Evolutionary conservation across 2,329 filamentous ascomycete genomes (phyloP).

Genomic region (Eutypella sp.): DNA sequence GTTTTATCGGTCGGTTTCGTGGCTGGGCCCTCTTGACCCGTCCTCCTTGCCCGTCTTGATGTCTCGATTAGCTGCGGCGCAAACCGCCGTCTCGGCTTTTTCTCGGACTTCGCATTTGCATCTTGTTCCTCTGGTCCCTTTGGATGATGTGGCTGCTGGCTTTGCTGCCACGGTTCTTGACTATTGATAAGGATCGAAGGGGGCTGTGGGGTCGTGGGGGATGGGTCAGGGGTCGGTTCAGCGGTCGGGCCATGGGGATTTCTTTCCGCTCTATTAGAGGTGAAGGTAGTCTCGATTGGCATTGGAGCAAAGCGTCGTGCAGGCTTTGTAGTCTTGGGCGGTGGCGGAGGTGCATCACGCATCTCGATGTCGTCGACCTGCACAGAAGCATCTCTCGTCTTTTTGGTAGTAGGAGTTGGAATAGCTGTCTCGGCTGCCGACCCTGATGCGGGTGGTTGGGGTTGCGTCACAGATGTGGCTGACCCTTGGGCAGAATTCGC

Average conservation of each 20-base stretch:
- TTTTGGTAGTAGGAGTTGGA: constrained; percentile 12
- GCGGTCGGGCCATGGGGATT: constrained; percentile 47
- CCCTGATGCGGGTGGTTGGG: constrained; percentile 6
- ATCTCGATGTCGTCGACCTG: constrained; percentile 23
- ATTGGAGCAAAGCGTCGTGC: constrained; percentile 59
- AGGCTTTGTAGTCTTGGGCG: constrained; percentile 10
- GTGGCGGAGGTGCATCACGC: constrained; percentile 16
- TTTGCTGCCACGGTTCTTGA: constrained; percentile 15
- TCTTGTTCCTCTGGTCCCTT: constrained; percentile 17
- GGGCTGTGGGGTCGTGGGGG: constrained; percentile 45
- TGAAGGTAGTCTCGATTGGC: constrained; percentile 67
- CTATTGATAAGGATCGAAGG: constrained; percentile 12
- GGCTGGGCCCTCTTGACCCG: constrained; percentile 58
- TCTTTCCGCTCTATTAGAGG: constrained; percentile 46
- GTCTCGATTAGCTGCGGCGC: constrained; percentile 79
- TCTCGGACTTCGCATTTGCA: constrained; percentile 14
- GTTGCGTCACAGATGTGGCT: background rate
- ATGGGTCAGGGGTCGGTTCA: constrained; percentile 51
- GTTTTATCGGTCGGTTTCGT: constrained; percentile 65
- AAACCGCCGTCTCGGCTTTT: constrained; percentile 49
- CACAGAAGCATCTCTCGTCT: constrained; percentile 24
- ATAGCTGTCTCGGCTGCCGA: constrained; percentile 13
- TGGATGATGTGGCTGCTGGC: constrained; percentile 7
- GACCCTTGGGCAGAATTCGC: background rate
- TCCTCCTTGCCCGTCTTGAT: constrained; percentile 64